phyloP scores from a whole-genome alignment of 2,329 filamentous ascomycete genomes.

The Cordyceps fumosorosea region DNA sequence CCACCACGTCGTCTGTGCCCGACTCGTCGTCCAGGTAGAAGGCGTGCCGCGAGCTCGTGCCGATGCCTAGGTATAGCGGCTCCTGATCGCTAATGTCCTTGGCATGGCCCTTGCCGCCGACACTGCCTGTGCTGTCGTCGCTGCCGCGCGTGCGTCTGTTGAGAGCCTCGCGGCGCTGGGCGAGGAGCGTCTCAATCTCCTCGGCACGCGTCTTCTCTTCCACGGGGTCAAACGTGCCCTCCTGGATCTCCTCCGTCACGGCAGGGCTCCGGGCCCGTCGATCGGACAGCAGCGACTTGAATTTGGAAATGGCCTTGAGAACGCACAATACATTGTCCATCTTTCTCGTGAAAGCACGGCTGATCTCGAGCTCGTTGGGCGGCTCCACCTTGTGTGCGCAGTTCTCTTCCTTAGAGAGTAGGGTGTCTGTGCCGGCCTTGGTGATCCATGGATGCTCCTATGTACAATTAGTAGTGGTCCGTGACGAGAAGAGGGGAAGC shows the following conservation, averaged over 20 bases:
- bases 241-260: not conserved
- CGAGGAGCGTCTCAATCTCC: constrained; percentile 43
- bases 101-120: constrained; percentile 28
- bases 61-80: constrained; percentile 69
- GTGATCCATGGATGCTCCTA: constrained; percentile 95
- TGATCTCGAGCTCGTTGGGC: constrained; percentile 85
- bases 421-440: constrained; percentile 64
- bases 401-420: constrained; percentile 80
- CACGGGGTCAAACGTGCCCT: constrained; percentile 18
- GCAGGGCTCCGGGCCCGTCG: constrained; percentile 11
- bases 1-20: constrained; percentile 47
- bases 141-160: constrained; percentile 23
- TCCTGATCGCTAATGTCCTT: constrained; percentile 56
- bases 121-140: not conserved
- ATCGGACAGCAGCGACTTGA: constrained; percentile 64
- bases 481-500: not conserved
- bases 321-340: constrained; percentile 83
- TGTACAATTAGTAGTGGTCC: constrained; percentile 10
- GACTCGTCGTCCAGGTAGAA: constrained; percentile 33
- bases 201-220: constrained; percentile 35
- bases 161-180: constrained; percentile 38
- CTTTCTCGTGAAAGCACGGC: constrained; percentile 82
- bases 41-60: constrained; percentile 51
- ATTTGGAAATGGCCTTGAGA: constrained; percentile 85
- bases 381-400: constrained; percentile 71